Evolutionary conservation across 2,329 filamentous ascomycete genomes (phyloP).

Genomic region (Talaromyces sp.): DNA sequence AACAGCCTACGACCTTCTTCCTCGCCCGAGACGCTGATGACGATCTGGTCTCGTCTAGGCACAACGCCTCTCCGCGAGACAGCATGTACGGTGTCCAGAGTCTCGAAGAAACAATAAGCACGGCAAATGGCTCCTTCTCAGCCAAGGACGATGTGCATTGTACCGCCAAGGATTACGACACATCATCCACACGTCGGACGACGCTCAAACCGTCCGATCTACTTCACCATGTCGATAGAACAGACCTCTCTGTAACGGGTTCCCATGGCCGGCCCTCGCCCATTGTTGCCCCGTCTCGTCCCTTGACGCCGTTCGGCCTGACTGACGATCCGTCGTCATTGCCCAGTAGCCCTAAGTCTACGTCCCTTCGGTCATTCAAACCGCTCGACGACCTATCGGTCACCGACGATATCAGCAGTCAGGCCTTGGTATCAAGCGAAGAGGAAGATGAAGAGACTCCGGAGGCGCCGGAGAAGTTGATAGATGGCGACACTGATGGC

Average conservation of each 20-base stretch:
- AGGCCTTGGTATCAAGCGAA: conserved; percentile 53
- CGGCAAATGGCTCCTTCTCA: conserved; percentile 1
- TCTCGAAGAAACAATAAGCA: conserved; percentile 11
- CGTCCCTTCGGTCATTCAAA: conserved; percentile 54
- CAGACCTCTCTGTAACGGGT: conserved; percentile 14
- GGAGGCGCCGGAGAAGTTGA: conserved; percentile 22
- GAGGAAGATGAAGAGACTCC: conserved; percentile 44
- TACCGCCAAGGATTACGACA: conserved; percentile 17
- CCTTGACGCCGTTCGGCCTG: conserved; percentile 40
- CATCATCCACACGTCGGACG: conserved; percentile 25
- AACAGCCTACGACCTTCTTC: conserved; percentile 55
- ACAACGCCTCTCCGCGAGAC: not conserved
- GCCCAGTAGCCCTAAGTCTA: conserved; percentile 57
- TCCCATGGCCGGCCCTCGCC: conserved; percentile 17
- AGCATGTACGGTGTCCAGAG: conserved; percentile 12
- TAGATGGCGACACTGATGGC: conserved; percentile 25
- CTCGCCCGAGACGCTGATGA: conserved; percentile 42
- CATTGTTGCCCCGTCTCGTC: conserved; percentile 32
- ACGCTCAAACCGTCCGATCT: conserved; percentile 25
- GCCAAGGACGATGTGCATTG: conserved; percentile 15
- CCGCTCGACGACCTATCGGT: conserved; percentile 55
- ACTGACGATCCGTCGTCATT: conserved; percentile 45
- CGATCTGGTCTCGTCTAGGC: not conserved
- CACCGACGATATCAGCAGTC: conserved; percentile 52
- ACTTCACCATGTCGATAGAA: conserved; percentile 12